Evolutionary conservation across 1,139 yeast genomes (phyloP).

Genomic region (Saccharomyces hybrid): DNA sequence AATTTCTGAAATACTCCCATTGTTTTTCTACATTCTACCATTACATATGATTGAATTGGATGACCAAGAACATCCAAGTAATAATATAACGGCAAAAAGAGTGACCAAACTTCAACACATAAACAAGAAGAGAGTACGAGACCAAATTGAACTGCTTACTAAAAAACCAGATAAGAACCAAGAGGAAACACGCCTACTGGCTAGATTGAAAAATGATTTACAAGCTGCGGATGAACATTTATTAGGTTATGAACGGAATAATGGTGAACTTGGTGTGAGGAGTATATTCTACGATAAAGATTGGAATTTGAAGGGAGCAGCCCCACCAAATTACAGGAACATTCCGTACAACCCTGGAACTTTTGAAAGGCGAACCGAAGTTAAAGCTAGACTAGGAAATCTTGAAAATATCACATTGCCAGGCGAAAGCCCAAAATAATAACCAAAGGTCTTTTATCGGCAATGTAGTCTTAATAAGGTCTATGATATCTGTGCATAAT

Average conservation of each 20-base stretch:
- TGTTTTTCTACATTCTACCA: background rate
- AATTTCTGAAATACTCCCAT: background rate
- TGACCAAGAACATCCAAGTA: conserved; percentile 4
- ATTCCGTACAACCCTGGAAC: conserved; percentile 21
- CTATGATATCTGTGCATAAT: background rate
- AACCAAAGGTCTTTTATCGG: background rate
- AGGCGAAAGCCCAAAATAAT: background rate
- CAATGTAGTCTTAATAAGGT: background rate
- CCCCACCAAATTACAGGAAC: conserved; percentile 29
- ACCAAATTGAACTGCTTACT: conserved; percentile 28
- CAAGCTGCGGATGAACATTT: conserved; percentile 14
- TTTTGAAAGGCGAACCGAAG: conserved; percentile 13
- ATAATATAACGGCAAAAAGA: background rate
- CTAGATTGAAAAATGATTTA: conserved; percentile 23
- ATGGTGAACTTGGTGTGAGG: conserved; percentile 23
- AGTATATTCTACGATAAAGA: conserved; percentile 40
- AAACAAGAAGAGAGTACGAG: conserved; percentile 19
- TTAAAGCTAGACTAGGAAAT: conserved; percentile 13
- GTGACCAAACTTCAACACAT: conserved; percentile 19
- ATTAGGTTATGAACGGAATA: conserved; percentile 3
- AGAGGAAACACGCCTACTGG: conserved; percentile 11
- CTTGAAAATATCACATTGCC: conserved; percentile 15
- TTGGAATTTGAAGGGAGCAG: conserved; percentile 37
- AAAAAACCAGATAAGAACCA: conserved; percentile 25
- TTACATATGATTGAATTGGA: conserved; percentile 3